phyloP scores from a whole-genome alignment of 2,329 filamentous ascomycete species.

The Sporothrix pallida region DNA sequence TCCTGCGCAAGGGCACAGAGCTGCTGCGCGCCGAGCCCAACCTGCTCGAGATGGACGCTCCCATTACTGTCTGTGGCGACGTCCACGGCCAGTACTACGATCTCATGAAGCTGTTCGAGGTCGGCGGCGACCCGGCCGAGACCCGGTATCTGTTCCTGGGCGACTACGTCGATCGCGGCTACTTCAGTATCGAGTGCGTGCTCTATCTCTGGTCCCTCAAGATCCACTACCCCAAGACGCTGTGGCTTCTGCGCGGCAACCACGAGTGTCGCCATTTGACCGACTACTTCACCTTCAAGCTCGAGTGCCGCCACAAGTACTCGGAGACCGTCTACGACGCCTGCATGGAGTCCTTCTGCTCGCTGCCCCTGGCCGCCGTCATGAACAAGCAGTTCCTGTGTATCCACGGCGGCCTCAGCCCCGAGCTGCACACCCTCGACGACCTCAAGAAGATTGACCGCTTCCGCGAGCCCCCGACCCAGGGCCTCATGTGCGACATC shows the following conservation, averaged over 20 bases:
- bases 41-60: constrained; percentile 97
- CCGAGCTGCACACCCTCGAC: constrained; percentile 93
- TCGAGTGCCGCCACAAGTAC: constrained; percentile 99
- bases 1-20: constrained; percentile 86
- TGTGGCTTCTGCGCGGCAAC: constrained; percentile 96
- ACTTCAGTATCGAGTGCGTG: constrained; percentile 99
- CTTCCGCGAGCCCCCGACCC: constrained; percentile 95
- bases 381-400: constrained; percentile 99
- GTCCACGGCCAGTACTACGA: constrained; percentile 99
- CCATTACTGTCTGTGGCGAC: constrained; percentile 97
- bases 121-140: constrained; percentile 94
- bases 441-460: constrained; percentile 96
- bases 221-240: constrained; percentile 97
- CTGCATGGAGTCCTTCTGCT: constrained; percentile 98
- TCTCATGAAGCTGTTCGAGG: constrained; percentile 99
- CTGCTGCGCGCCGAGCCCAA: constrained; percentile 90
- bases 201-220: constrained; percentile 97
- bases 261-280: constrained; percentile 99
- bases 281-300: constrained; percentile 99
- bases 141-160: constrained; percentile 96
- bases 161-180: constrained; percentile 97
- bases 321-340: constrained; percentile 95
- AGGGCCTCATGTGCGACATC: constrained; percentile 98
- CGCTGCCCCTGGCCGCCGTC: constrained; percentile 87
- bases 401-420: constrained; percentile 95